Percentiles rank a stretch among this genome's conserved stretches.
phyloP scores from a whole-genome alignment of 805 yeast species.

The Kuraishia capsulata region DNA sequence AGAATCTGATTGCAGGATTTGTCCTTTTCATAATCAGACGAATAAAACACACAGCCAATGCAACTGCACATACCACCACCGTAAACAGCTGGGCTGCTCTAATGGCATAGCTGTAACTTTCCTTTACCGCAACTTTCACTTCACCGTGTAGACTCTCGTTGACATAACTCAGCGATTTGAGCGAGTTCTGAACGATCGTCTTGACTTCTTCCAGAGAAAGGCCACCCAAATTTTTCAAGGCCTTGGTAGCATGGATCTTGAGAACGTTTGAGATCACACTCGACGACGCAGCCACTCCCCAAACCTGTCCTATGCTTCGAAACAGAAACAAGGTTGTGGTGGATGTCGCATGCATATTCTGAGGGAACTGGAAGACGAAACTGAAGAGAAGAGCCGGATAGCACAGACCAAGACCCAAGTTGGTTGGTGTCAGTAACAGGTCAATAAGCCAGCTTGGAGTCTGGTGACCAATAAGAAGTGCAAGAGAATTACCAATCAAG shows the following conservation, averaged over 20 bases:
- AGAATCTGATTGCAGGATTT: neutral
- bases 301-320: conserved; percentile 30
- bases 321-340: conserved; percentile 28
- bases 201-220: conserved; percentile 10
- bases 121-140: conserved; percentile 11
- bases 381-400: conserved; percentile 27
- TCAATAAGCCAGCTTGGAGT: conserved; percentile 19
- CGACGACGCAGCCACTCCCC: conserved; percentile 26
- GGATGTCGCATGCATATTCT: conserved; percentile 26
- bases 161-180: conserved; percentile 16
- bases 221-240: neutral
- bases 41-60: neutral
- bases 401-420: conserved; percentile 29
- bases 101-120: conserved; percentile 19
- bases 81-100: conserved; percentile 15
- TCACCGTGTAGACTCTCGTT: conserved; percentile 8
- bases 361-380: conserved; percentile 23
- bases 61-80: neutral
- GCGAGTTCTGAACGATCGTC: conserved; percentile 11
- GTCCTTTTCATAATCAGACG: neutral
- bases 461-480: conserved; percentile 13
- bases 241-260: neutral
- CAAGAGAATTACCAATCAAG: conserved; percentile 25
- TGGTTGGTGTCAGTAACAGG: conserved; percentile 23
- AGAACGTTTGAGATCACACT: conserved; percentile 7